Evolutionary conservation across 1,284 basidiomycete genomes (phyloP).

Genomic region (Rhodotorula sp.): DNA sequence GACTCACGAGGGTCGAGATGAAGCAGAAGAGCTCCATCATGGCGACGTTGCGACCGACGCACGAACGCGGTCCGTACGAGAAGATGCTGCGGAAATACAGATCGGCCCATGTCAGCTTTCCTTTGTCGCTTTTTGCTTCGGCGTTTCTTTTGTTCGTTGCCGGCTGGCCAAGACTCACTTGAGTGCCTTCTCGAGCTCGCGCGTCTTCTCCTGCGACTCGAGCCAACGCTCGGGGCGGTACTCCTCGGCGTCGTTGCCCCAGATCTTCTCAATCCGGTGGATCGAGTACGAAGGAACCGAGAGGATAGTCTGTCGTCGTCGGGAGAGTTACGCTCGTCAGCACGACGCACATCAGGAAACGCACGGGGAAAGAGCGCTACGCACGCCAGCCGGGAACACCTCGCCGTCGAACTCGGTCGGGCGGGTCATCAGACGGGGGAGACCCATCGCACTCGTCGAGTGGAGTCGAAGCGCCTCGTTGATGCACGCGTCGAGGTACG

Average conservation of each 20-base stretch:
- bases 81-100: conserved; percentile 50
- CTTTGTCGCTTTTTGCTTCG: not conserved
- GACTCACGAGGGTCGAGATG: conserved; percentile 59
- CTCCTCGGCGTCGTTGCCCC: conserved; percentile 65
- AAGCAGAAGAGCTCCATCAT: conserved; percentile 62
- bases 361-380: conserved; percentile 54
- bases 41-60: conserved; percentile 56
- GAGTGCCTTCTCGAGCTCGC: conserved; percentile 64
- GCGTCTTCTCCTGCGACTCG: conserved; percentile 63
- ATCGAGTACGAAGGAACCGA: conserved; percentile 64
- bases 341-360: too few relatives aligned
- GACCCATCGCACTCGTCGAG: conserved; percentile 69
- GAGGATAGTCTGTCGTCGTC: conserved; percentile 40
- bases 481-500: conserved; percentile 69
- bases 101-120: not conserved
- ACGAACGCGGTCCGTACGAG: conserved; percentile 54
- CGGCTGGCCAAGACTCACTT: conserved; percentile 50
- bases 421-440: conserved; percentile 49
- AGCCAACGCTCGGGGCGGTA: conserved; percentile 71
- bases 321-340: too few relatives aligned
- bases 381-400: conserved; percentile 64
- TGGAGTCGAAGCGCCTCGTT: conserved; percentile 77
- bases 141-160: conserved; percentile 47
- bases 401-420: conserved; percentile 59
- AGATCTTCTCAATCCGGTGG: conserved; percentile 66